Conservation (phyloP, 441 rosid species). For the Pelargonium myrrhifolium region DNA sequence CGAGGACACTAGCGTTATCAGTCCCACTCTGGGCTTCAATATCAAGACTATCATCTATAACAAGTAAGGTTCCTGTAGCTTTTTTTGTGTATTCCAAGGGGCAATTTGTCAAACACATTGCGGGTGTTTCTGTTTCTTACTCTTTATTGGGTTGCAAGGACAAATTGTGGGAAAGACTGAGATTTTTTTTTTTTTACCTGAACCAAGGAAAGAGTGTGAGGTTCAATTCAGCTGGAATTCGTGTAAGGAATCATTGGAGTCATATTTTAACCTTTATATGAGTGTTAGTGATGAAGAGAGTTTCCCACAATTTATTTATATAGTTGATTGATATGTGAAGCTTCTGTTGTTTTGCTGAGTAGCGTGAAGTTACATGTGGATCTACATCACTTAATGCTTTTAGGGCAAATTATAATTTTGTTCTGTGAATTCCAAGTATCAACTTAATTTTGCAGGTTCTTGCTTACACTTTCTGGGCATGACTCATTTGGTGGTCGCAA, state of each 20-base stretch:
- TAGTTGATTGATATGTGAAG: no score
- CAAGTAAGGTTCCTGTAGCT: constrained; percentile 9
- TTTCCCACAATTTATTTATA: no score
- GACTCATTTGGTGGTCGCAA: neutral
- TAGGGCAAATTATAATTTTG: no score
- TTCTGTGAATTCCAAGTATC: no score
- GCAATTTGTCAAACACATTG: neutral
- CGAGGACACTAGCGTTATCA: constrained; percentile 81
- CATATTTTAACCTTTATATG: no score
- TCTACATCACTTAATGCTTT: no score
- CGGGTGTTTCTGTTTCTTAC: neutral
- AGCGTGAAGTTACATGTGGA: no score
- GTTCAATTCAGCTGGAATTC: neutral
- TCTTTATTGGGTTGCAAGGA: neutral
- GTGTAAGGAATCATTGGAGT: neutral
- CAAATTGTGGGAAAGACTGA: no score
- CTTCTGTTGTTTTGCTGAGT: no score
- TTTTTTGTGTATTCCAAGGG: neutral
- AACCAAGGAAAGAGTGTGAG: neutral
- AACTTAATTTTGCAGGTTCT: no score
- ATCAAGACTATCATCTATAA: constrained; percentile 55
- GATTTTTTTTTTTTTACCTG: neutral
- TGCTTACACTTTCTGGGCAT: no score
- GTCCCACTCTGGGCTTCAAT: constrained; percentile 94
- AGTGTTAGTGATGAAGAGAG: no score